Base-by-base conservation (phyloP, 805 yeast species). In the Candida pseudofarinosa region DNA sequence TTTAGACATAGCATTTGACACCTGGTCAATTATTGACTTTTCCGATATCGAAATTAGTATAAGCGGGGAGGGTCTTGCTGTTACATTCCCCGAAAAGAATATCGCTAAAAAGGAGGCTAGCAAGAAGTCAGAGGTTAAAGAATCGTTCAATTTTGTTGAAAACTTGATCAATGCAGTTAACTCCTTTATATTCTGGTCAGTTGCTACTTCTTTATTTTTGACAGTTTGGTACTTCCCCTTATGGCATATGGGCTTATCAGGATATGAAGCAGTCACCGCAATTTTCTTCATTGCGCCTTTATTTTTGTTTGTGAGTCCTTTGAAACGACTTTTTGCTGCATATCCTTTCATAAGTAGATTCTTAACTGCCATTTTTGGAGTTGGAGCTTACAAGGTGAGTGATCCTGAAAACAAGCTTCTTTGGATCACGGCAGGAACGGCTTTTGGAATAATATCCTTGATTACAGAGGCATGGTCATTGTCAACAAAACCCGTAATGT, bases 201-300 rank as follows among this genome's bases (percentile, higher is more conserved):
- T 82, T 17, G 49, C 80, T 35, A 85, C 98, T 3, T 79, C 96
- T 0, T 69, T 93, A 45, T 84, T 88, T 35, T 76, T 93, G 43
- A 81, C 93, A 56, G 81, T 93, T 39, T 93, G 99, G 99, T 88
- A 87, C 68, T 93, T 93, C 74, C 99, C 99, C 8, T 71, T 93
- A 48, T 93, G 99, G 99, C 79, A 85, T 59, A 89, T 93, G 97
- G 98, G 97, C 4, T 84, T 93, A 36, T 85, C 96, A 1, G 99
- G 99, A 3, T 90, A 86, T 60, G 99, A 93, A 65, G 85, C 85
- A 0, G 75, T 81, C 2, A 71, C 88, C 37, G 44, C 56, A 10
- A 57, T 79, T 4, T 66, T 80, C 17, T 67, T 81, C 32, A 41
- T 80, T 8, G 74, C 85, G 3, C 88, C 96, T 1, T 45, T 82